Conservation (phyloP, 352 stramenopile genomes). For the Globisporangium okanoganense region DNA sequence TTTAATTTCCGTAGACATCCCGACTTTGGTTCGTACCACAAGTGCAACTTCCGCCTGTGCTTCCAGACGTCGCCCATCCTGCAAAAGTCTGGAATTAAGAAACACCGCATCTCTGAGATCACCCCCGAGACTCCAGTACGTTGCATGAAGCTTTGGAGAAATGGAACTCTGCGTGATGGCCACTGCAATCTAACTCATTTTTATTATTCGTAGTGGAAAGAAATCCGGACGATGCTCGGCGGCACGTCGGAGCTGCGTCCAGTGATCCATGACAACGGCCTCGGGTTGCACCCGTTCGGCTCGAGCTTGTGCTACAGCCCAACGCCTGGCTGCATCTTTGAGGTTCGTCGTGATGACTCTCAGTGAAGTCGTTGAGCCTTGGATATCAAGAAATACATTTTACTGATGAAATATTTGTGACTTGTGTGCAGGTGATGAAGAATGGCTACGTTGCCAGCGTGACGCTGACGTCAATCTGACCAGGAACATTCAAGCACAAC, state of each 20-base stretch:
- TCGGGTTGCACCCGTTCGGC: slow-evolving; percentile 74
- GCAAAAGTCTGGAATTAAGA: slow-evolving; percentile 44
- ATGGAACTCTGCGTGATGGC: background rate
- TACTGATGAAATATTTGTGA: too few relatives aligned
- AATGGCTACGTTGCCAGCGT: slow-evolving; percentile 75
- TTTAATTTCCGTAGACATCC: slow-evolving; percentile 37
- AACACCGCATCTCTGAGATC: slow-evolving; percentile 41
- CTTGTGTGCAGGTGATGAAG: slow-evolving; percentile 47
- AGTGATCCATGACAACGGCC: slow-evolving; percentile 72
- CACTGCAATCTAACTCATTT: background rate
- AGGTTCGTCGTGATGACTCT: slow-evolving; percentile 18
- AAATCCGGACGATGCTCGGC: slow-evolving; percentile 58
- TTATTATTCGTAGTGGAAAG: slow-evolving; percentile 48
- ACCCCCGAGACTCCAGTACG: slow-evolving; percentile 65
- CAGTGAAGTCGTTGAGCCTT: too few relatives aligned
- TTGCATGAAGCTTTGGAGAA: background rate
- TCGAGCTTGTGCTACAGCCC: slow-evolving; percentile 77
- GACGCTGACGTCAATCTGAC: slow-evolving; percentile 36
- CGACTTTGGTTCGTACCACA: slow-evolving; percentile 80
- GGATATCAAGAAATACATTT: too few relatives aligned
- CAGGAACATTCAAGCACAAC: too few relatives aligned
- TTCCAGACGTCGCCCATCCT: slow-evolving; percentile 40
- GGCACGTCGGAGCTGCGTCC: slow-evolving; percentile 46
- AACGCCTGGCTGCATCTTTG: slow-evolving; percentile 69
- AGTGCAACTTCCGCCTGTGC: slow-evolving; percentile 78